Percentiles rank a stretch among this genome's conserved stretches.
Evolutionary conservation across 805 yeast species (phyloP).

Genomic region (Monosporozyma servazzii): DNA sequence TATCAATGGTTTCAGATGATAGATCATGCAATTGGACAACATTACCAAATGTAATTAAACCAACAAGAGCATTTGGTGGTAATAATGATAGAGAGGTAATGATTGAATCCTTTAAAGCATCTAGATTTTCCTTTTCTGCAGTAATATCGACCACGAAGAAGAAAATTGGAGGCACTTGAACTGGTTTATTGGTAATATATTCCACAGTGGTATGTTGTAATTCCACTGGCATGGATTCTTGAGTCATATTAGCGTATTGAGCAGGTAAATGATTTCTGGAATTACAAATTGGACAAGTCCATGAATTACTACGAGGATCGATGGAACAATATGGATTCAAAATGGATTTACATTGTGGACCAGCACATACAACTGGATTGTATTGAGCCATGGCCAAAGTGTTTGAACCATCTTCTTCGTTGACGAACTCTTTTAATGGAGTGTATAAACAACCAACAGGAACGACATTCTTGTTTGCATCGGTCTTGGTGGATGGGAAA

Average conservation of each 20-base stretch:
- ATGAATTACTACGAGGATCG: constrained; percentile 62
- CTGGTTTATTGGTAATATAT: constrained; percentile 74
- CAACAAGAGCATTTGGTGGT: constrained; percentile 85
- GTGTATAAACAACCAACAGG: constrained; percentile 93
- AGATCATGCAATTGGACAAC: constrained; percentile 86
- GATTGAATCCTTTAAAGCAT: constrained; percentile 73
- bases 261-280: constrained; percentile 73
- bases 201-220: constrained; percentile 72
- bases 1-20: constrained; percentile 55
- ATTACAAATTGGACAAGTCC: constrained; percentile 83
- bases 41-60: constrained; percentile 77
- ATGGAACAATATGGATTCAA: constrained; percentile 81
- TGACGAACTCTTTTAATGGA: constrained; percentile 77
- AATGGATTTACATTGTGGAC: constrained; percentile 70
- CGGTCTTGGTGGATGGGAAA: constrained; percentile 80
- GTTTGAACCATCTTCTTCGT: constrained; percentile 16
- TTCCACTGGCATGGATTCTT: constrained; percentile 75
- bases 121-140: constrained; percentile 79
- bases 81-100: constrained; percentile 65
- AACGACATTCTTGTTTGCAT: constrained; percentile 83
- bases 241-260: constrained; percentile 68
- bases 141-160: constrained; percentile 81
- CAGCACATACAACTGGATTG: constrained; percentile 76
- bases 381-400: constrained; percentile 62
- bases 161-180: constrained; percentile 76